Base-by-base conservation (phyloP, 352 stramenopile genomes). In the Elongisporangium prolatum region DNA sequence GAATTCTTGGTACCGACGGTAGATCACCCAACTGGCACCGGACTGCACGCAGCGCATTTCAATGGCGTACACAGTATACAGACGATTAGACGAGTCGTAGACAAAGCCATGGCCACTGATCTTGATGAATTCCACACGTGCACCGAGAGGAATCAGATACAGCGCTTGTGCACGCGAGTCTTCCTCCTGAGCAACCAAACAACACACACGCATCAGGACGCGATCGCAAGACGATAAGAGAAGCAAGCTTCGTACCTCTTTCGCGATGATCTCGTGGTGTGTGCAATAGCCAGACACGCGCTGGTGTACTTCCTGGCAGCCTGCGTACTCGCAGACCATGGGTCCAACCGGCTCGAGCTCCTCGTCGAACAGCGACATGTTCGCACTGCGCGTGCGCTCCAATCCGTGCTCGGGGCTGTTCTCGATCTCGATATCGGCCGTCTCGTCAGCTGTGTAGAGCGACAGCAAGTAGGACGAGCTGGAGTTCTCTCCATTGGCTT, bases 1-100 rank as follows among this genome's bases (percentile, higher is more conserved):
- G 65, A 95, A 95, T 56, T 92, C 84, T 57, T 90, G 84, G 51
- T 95, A 95, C 18, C 86, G 70, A 17, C 86, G 80, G 59, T 93
- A 95, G 51, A 94, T 90, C 22, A 86, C 64, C 86, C 84, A 95
- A 21, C 63, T 88, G 28, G 85, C 80, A 9, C 77, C 77, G 0
- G 81, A 91, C 63, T 91, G 79, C 16, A 72, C 67, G 63, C 84
- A 93, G 4, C 79, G 74, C 77, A 93, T 88, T 60, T 90, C 84
- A 56, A 91, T 79, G 34, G 75, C 61, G 60, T 91, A 93, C 38
- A 93, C 80, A 0, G 84, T 93, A 57, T 91, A 93, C 50, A 93
- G 56, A n/a, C 84, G 77, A 54, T 73, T 87, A 3, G 77, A 82
- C 20, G 68, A 53, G 56, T 93, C 84, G 54, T 91, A 88, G 3